These are phyloP conservation scores for Amanita bisporigera DNA, from an alignment of 1,284 basidiomycete species.

Conservation along the genomic window DNA sequence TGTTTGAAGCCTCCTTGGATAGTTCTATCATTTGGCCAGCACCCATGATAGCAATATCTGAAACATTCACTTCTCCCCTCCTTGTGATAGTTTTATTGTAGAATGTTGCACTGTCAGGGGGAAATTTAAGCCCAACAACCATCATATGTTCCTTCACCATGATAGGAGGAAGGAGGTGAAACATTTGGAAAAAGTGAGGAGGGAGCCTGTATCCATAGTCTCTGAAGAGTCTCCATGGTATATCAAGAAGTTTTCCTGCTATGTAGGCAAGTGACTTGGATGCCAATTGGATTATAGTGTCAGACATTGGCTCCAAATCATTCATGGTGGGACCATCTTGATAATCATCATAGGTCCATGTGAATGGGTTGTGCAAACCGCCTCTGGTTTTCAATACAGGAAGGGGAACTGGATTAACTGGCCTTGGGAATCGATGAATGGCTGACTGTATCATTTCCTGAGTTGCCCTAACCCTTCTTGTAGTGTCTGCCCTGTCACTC, in stretches of 20 bases:
- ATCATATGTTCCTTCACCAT: slow-evolving; percentile 9
- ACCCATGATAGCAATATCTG: not conserved
- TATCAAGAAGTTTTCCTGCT: slow-evolving; percentile 1
- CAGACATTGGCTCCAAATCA: not conserved
- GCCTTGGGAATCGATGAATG: not conserved
- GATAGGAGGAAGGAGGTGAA: not conserved
- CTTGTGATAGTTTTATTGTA: not conserved
- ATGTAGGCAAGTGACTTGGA: slow-evolving; percentile 2
- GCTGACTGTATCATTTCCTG: not conserved
- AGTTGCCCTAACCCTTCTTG: not conserved
- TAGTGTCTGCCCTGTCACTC: not conserved
- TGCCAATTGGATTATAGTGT: not conserved
- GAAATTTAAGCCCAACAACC: not conserved
- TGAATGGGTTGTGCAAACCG: not conserved
- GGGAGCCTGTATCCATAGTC: slow-evolving; percentile 8
- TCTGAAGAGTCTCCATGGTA: slow-evolving; percentile 8
- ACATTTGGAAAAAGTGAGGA: slow-evolving; percentile 1
- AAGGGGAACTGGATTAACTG: not conserved
- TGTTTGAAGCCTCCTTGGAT: not conserved
- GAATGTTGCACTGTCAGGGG: not conserved
- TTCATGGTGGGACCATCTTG: slow-evolving; percentile 4
- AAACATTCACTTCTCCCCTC: not conserved
- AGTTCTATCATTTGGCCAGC: not conserved
- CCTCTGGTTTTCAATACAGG: not conserved
- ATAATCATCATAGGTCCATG: slow-evolving; percentile 6